Evolutionary conservation across 2,329 filamentous ascomycete species (phyloP), one percentile per base, ranked within the genome.

Genomic region (Colletotrichum tofieldiae): DNA sequence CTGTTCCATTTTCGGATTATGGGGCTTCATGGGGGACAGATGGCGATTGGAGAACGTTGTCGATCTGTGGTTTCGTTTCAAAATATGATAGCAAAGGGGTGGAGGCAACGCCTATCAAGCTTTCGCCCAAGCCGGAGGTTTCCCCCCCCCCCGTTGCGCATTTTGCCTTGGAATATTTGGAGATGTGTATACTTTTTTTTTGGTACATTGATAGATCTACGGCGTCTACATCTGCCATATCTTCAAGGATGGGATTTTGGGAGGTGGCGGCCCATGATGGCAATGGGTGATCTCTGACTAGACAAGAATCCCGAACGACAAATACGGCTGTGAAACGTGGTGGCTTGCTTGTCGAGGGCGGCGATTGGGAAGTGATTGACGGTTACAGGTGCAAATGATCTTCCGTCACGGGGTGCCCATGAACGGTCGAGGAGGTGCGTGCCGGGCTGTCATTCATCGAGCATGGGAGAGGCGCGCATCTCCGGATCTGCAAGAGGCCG

Each of bases 211-310:
- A 37, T 55, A 37, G 20, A 55, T 37, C 32, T 51, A 23, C n/a
- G 23, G 47, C 16, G 23, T 23, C 14, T 26, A 29, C n/a, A 41
- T 29, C 35, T 62, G 49, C 56, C 63, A 61, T 69, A 37, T 29
- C 55, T 11, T n/a, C 37, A 12, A 29, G 37, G 29, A 60, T 72
- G 59, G 29, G 29, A 59, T 69, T 63, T 23, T n/a, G 23, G 14
- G 26, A 45, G 20, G 32, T n/a, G 60, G 41, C 26, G 45, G 26
- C 29, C 43, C 49, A 43, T 11, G 5, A 35, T 35, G 9, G 32
- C 29, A 18, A 35, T 14, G 32, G 8, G 18, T n/a, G 20, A 23
- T 37, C n/a, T 5, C 32, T 55, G 20, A n/a, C 32, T 55, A 37
- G 52, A 6, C 52, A 20, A 32, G 20, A 35, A 35, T 14, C n/a